Conservation (phyloP, 805 yeast species). For the Lipomyces anomalus region DNA sequence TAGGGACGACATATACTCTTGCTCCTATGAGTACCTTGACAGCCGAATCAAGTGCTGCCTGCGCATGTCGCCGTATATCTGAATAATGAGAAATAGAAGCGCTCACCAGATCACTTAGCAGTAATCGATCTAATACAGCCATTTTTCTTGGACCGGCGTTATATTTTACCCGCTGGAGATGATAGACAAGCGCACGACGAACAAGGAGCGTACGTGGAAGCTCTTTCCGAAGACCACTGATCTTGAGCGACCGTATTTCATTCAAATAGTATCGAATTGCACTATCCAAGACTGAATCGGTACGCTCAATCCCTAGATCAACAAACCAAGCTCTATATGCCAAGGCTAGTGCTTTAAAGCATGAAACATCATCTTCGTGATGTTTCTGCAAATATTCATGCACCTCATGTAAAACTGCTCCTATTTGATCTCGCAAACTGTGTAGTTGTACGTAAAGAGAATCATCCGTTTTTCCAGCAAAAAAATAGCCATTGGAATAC, state of each 20-base stretch:
- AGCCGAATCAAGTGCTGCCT: conserved; percentile 57
- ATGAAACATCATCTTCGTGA: conserved; percentile 57
- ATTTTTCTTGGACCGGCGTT: conserved; percentile 70
- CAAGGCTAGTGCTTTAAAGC: conserved; percentile 56
- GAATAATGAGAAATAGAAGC: conserved; percentile 66
- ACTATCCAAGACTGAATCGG: conserved; percentile 52
- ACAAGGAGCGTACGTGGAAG: conserved; percentile 76
- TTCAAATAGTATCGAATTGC: conserved; percentile 50
- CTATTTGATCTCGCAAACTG: conserved; percentile 52
- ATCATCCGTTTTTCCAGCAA: conserved; percentile 48
- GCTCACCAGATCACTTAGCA: conserved; percentile 60
- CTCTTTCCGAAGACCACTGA: conserved; percentile 59
- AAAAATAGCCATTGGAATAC: conserved; percentile 59
- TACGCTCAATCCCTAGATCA: conserved; percentile 70
- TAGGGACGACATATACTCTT: conserved; percentile 48
- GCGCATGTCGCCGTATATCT: conserved; percentile 65
- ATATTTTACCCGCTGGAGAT: conserved; percentile 63
- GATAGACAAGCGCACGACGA: conserved; percentile 65
- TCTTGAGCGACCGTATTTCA: conserved; percentile 54
- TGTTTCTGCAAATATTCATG: conserved; percentile 43
- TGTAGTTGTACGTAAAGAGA: conserved; percentile 51
- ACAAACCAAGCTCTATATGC: conserved; percentile 71
- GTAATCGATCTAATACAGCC: conserved; percentile 53
- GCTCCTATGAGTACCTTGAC: conserved; percentile 67
- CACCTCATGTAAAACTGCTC: conserved; percentile 56